phyloP scores from a whole-genome alignment of 768 basidiomycete species.

The Amanita subjunquillea region DNA sequence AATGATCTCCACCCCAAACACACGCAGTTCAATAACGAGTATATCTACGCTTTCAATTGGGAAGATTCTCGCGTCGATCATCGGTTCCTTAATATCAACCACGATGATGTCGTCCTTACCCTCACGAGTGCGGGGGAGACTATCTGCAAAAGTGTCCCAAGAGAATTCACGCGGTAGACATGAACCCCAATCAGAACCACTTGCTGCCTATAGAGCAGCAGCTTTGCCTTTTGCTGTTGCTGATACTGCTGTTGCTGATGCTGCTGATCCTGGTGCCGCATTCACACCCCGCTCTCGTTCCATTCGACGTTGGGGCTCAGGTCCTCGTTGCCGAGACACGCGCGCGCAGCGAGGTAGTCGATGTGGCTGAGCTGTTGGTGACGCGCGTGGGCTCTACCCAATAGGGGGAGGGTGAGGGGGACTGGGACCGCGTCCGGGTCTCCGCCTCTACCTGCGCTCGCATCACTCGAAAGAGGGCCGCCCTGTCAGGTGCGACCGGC shows the following conservation, averaged over 20 bases:
- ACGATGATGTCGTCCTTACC: conserved; percentile 57
- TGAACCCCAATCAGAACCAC: conserved; percentile 73
- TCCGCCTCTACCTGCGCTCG: too few species aligned
- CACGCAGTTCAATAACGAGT: neutral
- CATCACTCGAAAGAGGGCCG: neutral
- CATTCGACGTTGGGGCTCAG: conserved; percentile 30
- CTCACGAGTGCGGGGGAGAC: conserved; percentile 77
- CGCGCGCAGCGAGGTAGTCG: conserved; percentile 56
- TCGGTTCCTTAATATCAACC: conserved; percentile 44
- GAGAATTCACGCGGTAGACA: conserved; percentile 61
- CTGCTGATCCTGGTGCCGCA: neutral
- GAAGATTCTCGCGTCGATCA: conserved; percentile 75
- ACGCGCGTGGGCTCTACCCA: conserved; percentile 3
- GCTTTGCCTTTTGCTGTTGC: too few species aligned
- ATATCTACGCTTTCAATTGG: conserved; percentile 15
- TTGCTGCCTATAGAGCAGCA: conserved; percentile 19
- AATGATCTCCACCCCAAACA: neutral
- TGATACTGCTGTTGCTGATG: neutral
- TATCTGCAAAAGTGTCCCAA: conserved; percentile 22
- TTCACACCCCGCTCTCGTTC: neutral
- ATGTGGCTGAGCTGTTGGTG: conserved; percentile 25
- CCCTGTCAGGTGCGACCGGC: conserved; percentile 16
- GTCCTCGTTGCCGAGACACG: conserved; percentile 57
- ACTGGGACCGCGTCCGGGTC: too few species aligned
- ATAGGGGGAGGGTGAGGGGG: too few species aligned